Evolutionary conservation across 352 stramenopile species (phyloP), one percentile per base, ranked within the genome.

Genomic region (Thalassiosira mediterranea): DNA sequence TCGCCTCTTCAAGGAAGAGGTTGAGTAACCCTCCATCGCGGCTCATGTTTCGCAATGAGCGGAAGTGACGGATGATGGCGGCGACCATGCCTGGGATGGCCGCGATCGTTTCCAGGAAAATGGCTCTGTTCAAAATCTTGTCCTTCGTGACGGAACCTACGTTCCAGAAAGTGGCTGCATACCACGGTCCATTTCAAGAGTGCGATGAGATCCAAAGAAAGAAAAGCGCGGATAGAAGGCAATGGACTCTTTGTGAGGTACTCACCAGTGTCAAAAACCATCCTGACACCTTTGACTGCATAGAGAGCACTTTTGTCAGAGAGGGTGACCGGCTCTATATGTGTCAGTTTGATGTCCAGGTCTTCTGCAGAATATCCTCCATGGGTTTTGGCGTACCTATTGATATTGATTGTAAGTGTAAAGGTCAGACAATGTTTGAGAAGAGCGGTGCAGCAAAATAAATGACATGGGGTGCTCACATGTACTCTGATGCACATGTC

Each of bases 1-100:
- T 95, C 21, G 93, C 92, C 34, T 97, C 93, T 64, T 96, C 93
- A 2, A 97, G 66, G 60, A 97, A 87, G 46, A 95, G 94, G 66
- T 96, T 93, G 70, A 97, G 94, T 84, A 94, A 94, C 19, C 93
- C 91, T 26, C 94, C 93, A 83, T 96, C 94, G 2, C 83, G 76
- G 19, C 91, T 66, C 81, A 97, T 94, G 10, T 78, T 87, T 0
- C 92, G 89, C 0, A 97, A 67, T 25, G 90, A 95, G 0, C 80
- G 84, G 56, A 97, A 89, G 65, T 97, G 93, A 23, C 87, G 74
- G 31, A 90, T 77, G 61, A 93, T 90, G 23, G 81, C 80, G 1
- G 80, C 83, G 25, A 88, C 74, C 73, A 88, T 87, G 29, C 86
- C 86, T 1, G 87, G 85, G 31, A 93, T 88, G n/a, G 85, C 87